Conservation (phyloP, 1,284 basidiomycete species). For the Mycena sp. region DNA sequence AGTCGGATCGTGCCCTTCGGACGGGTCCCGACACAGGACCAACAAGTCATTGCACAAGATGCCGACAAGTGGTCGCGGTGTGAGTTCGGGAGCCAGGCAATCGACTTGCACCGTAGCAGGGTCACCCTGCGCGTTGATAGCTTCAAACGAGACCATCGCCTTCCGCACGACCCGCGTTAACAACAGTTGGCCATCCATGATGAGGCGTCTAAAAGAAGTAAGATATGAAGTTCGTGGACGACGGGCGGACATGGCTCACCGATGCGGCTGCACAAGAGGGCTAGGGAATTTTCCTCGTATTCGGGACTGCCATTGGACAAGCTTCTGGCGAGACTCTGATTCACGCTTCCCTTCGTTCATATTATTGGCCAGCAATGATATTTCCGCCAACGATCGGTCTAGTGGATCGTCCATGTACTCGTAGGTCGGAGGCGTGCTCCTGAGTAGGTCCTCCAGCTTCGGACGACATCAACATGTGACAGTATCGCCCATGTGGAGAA, state of each 20-base stretch:
- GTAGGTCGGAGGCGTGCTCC: conserved; percentile 82
- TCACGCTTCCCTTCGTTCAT: conserved; percentile 99
- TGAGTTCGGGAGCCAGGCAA: conserved; percentile 85
- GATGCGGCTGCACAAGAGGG: conserved; percentile 97
- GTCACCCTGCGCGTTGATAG: conserved; percentile 79
- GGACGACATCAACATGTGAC: neutral
- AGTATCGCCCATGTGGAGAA: neutral
- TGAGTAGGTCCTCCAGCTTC: conserved; percentile 85
- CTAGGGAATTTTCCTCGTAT: conserved; percentile 94
- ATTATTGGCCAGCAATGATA: conserved; percentile 86
- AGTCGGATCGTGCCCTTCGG: conserved; percentile 76
- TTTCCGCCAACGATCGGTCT: conserved; percentile 86
- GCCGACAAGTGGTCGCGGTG: conserved; percentile 77
- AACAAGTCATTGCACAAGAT: conserved; percentile 93
- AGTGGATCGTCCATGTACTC: conserved; percentile 84
- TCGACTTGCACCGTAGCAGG: conserved; percentile 88
- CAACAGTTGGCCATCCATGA: conserved; percentile 87
- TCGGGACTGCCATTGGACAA: conserved; percentile 92
- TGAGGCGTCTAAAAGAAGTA: conserved; percentile 79
- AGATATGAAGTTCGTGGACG: conserved; percentile 10
- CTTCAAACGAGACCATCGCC: conserved; percentile 84
- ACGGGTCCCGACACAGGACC: conserved; percentile 87
- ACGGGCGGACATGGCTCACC: conserved; percentile 55
- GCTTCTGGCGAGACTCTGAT: conserved; percentile 86
- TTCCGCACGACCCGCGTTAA: conserved; percentile 93